Evolutionary conservation across 2,329 filamentous ascomycete genomes (phyloP), one percentile per base, ranked within the genome.

Genomic region (Acrocalymma vagum): DNA sequence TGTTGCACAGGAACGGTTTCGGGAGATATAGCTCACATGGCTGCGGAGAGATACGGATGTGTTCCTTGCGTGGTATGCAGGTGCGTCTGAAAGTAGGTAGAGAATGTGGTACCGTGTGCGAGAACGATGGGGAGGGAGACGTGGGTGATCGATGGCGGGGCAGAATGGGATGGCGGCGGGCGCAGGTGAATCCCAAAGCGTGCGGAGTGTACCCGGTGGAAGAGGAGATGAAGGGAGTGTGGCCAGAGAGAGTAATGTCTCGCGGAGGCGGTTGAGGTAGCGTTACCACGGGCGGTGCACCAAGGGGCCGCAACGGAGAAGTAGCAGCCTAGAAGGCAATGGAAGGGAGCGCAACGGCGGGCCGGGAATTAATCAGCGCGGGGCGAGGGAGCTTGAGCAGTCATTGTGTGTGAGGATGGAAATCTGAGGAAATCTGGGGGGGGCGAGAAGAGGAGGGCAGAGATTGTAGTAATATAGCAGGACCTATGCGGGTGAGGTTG

Each of bases 61-160:
- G 47, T 49, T 65, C 60, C 60, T 65, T 66, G 62, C 59, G 57
- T 58, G 48, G 42, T 56, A 65, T 69, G 66, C 66, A 63, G 52
- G 59, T 38, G 42, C 27, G 37, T 40, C 66, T 68, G 40, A 49
- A 69, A 62, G 39, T 39, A 60, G 60, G 38, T 49, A 59, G 55
- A 61, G 58, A 45, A 44, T 22, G 66, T 69, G 42, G 58, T 55
- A 66, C 62, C 58, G 60, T 55, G 60, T 53, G 57, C 39, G n/a
- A 30, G 53, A 45, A 34, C 27, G 35, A 32, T 34, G 48, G 17
- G 21, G 18, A 31, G 29, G 30, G 20, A 33, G 27, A 14, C 42
- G 32, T 51, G 41, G 47, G 36, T 45, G 50, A 50, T 35, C 32
- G 52, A 43, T 35, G 48, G 59, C 31, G 59, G 48, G 46, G 52